Evolutionary conservation across 2,329 filamentous ascomycete genomes (phyloP).

Genomic region (Talaromyces marneffei): DNA sequence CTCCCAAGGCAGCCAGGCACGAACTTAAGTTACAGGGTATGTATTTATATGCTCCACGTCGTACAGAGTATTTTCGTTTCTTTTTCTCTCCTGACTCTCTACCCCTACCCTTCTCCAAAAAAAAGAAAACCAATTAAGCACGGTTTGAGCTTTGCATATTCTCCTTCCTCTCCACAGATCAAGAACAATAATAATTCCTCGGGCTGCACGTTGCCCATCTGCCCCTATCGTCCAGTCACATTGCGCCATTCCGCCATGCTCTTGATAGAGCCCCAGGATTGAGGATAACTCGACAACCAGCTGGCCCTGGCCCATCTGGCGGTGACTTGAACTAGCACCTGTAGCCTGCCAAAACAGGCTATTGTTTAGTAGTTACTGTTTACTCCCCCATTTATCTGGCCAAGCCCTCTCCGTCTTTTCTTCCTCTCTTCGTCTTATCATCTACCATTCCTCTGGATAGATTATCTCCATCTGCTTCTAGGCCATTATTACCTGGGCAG

Average conservation of each 20-base stretch:
- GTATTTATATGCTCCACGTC: background rate
- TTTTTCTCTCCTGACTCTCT: background rate
- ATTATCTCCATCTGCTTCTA: background rate
- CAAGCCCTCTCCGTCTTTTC: background rate
- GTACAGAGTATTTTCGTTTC: background rate
- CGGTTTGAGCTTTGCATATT: background rate
- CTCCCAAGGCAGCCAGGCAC: too few species aligned
- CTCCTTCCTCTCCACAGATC: background rate
- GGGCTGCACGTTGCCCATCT: background rate
- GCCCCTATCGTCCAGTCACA: conserved; percentile 12
- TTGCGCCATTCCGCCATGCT: conserved; percentile 8
- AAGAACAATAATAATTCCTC: too few species aligned
- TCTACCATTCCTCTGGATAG: background rate
- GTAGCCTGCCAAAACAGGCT: too few species aligned
- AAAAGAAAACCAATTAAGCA: background rate
- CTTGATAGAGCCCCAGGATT: background rate
- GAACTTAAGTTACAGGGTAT: too few species aligned
- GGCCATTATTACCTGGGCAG: background rate
- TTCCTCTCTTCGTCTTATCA: background rate
- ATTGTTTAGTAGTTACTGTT: background rate
- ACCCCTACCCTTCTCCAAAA: background rate
- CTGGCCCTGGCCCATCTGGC: conserved; percentile 6
- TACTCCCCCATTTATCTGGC: background rate
- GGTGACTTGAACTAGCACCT: background rate
- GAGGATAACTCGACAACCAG: too few species aligned